Evolutionary conservation across 2,329 filamentous ascomycete genomes (phyloP), one percentile per base, ranked within the genome.

Genomic region (Cladosporium velox): DNA sequence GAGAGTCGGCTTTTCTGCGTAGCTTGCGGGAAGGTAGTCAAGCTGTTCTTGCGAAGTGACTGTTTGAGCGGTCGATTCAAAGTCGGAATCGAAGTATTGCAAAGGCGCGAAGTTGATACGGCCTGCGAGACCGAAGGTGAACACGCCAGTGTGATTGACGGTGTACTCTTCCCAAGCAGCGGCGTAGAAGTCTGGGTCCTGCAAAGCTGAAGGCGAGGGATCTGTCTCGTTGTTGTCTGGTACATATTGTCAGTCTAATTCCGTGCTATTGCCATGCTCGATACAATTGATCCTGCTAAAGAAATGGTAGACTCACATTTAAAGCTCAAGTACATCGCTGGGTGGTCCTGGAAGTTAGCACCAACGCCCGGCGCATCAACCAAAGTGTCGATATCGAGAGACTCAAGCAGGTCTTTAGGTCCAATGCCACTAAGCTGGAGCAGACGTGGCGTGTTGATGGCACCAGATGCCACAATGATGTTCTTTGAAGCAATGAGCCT

Each of bases 371-470:
- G 81, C 1, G 86, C 73, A 59, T 85, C 78, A 1, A 80, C 76
- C 0, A 83, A 71, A 3, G 83, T 72, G 0, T 81, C 77, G 2
- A 88, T 80, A 0, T 80, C 81, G 0, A 82, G 79, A 21, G 76
- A 76, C 41, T 80, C 72, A 1, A 89, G 79, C 5, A 87, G 71
- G 0, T 78, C 71, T 2, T 78, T 76, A 57, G 81, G 78, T 3
- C 88, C 88, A 49, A 90, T 81, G 0, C 88, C 88, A 0, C 86
- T 88, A 1, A 88, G 77, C 68, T 90, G 87, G 15, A 85, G 81
- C n/a, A 87, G 77, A 74, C 84, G 86, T 4, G 83, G 88, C 11
- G 84, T 87, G 72, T 84, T 82, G 44, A 85, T 77, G 28, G 81
- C 83, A 0, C 88, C 88, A 0, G 86, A 86, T 3, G 83, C 83